Conservation (phyloP, 192 early-diverging fungal species). For the Lunasporangiospora selenospora region DNA sequence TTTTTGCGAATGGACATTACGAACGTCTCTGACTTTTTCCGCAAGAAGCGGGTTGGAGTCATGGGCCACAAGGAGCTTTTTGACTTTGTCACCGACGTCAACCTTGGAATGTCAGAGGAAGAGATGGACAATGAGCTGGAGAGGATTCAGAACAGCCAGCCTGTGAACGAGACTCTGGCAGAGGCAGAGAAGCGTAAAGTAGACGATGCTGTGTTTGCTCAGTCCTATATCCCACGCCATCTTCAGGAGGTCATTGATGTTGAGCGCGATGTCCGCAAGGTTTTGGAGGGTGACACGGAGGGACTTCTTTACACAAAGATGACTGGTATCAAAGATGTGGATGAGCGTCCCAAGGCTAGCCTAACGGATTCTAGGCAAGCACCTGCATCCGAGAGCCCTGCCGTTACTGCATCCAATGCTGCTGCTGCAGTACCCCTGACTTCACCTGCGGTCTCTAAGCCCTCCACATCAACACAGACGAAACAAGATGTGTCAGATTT, state of each 20-base stretch:
- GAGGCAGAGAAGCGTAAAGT: slow-evolving; percentile 61
- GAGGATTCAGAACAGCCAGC: slow-evolving; percentile 56
- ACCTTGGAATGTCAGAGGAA: slow-evolving; percentile 63
- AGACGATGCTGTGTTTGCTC: slow-evolving; percentile 92
- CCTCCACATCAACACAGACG: too few species aligned
- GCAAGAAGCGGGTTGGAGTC: slow-evolving; percentile 73
- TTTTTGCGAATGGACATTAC: slow-evolving; percentile 95
- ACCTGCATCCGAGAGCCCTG: too few species aligned
- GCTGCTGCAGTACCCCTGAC: too few species aligned
- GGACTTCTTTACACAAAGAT: slow-evolving; percentile 61
- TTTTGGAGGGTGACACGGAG: slow-evolving; percentile 74
- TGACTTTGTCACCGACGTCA: slow-evolving; percentile 80
- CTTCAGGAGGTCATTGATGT: slow-evolving; percentile 91
- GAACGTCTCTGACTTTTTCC: slow-evolving; percentile 94
- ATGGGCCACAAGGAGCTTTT: slow-evolving; percentile 88
- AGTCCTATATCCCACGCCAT: slow-evolving; percentile 90
- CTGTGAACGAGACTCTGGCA: slow-evolving; percentile 49
- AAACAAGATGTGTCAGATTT: too few species aligned
- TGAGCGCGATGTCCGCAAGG: slow-evolving; percentile 80
- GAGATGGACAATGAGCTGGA: slow-evolving; percentile 75
- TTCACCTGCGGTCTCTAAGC: too few species aligned
- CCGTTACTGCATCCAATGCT: too few species aligned
- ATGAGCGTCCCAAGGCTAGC: slow-evolving; percentile 38
- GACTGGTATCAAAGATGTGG: slow-evolving; percentile 66
- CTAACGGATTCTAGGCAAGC: too few species aligned